Base-by-base conservation (phyloP, 2,329 filamentous ascomycete genomes). In the Botrytis tulipae region DNA sequence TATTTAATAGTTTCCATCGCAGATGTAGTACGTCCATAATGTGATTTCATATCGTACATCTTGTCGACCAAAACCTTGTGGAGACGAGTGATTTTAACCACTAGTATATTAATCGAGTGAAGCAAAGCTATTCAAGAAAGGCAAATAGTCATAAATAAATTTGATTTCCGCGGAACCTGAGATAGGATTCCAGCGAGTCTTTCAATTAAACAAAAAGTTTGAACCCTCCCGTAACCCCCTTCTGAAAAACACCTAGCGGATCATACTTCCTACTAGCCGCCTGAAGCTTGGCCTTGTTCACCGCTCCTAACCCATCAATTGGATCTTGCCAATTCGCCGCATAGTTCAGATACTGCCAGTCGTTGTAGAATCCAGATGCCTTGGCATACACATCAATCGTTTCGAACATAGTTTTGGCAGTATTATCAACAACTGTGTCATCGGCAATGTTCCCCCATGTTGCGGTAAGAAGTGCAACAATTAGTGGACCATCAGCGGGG, bases 281-380 rank as follows among this genome's bases (percentile, higher is more conserved):
- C 61, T 70, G 74, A 44, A 85, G 67, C 37, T 78, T 82, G 5
- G 76, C 77, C 61, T 83, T 75, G 29, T 84, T 86, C 1, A 80
- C 78, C 1, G 76, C 46, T 0, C 85, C 84, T 70, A 86, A 87
- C 14, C 81, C 77, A 0, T 76, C 32, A 32, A 86, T 79, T 0
- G 84, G 82, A 48, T 83, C 77, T 74, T 87, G 84, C 32, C 79
- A 80, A 60, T 78, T 77, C 16, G 82, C 81, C 0, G 84, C 84
- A 71, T 87, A 86, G 76, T 87, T 86, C 59, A 84, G 80, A 76
- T 86, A 86, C 6, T 61, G 40, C 32, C 57, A 73, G 37, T 66
- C 48, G 25, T 48, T 59, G 29, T 35, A 29, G 9, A 32, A 54
- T 32, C 60, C 46, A n/a, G 37, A 12, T n/a, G 37, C 10, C 5